Percentiles rank a stretch among this genome's conserved stretches.
Conservation (phyloP, 495 filamentous ascomycete genomes). For the Glutinoglossum americanum region DNA sequence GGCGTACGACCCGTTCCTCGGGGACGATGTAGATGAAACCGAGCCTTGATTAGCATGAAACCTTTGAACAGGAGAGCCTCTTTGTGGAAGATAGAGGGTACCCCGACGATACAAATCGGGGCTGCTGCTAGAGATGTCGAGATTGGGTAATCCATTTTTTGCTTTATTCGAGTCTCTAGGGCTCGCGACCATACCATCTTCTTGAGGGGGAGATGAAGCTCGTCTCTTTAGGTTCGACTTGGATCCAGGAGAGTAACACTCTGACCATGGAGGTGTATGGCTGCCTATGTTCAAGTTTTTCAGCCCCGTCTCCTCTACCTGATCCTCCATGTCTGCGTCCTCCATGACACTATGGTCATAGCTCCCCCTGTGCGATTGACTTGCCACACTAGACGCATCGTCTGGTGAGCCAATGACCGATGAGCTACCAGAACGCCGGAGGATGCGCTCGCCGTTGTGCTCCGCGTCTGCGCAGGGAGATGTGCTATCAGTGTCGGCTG, state of each 20-base stretch:
- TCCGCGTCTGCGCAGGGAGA: neutral
- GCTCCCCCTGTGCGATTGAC: conserved; percentile 19
- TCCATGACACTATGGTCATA: conserved; percentile 47
- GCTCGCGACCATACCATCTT: neutral
- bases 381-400: neutral
- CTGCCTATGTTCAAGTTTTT: conserved; percentile 21
- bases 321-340: conserved; percentile 21
- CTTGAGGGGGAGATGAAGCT: conserved; percentile 51
- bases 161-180: neutral
- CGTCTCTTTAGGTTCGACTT: conserved; percentile 48
- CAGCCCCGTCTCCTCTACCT: conserved; percentile 20
- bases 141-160: neutral
- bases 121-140: conserved; percentile 6
- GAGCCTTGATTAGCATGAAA: conserved; percentile 43
- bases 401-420: neutral
- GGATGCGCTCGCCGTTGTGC: neutral
- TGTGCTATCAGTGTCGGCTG: neutral
- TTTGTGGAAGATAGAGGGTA: conserved; percentile 13
- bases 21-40: conserved; percentile 44
- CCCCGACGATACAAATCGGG: conserved; percentile 17
- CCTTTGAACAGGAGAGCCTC: conserved; percentile 31
- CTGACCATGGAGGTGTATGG: conserved; percentile 20
- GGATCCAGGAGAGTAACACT: conserved; percentile 21
- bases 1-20: conserved; percentile 53
- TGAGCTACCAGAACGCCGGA: neutral